These are phyloP conservation scores for Pseudogymnoascus verrucosus DNA, from an alignment of 2,329 filamentous ascomycete genomes.

Conservation along the genomic window DNA sequence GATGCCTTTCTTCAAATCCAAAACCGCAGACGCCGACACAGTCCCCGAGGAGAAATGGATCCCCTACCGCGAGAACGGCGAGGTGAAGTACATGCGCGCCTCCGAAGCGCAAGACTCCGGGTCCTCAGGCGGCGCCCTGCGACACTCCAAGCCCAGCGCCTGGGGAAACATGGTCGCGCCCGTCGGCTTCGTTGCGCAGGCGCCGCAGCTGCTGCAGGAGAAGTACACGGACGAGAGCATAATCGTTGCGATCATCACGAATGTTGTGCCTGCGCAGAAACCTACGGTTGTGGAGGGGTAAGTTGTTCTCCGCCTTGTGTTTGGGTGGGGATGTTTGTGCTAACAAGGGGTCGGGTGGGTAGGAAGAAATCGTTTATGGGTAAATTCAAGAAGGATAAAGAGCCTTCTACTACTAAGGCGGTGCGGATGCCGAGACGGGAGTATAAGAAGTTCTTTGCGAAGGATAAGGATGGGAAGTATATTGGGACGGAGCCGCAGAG, in stretches of 20 bases:
- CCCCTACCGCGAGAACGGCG: neutral
- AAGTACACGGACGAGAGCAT: slow-evolving; percentile 25
- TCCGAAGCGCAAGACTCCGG: slow-evolving; percentile 18
- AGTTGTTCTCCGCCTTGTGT: neutral
- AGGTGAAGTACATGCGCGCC: slow-evolving; percentile 1
- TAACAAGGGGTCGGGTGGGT: neutral
- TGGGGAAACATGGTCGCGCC: slow-evolving; percentile 14
- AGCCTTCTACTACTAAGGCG: slow-evolving; percentile 18
- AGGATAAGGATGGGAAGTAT: slow-evolving; percentile 23
- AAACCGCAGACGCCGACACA: neutral
- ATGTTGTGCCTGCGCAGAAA: slow-evolving; percentile 12
- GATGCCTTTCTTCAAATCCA: neutral
- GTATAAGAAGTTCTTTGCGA: slow-evolving; percentile 24
- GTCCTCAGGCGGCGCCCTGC: slow-evolving; percentile 20
- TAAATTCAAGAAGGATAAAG: slow-evolving; percentile 11
- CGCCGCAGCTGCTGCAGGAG: slow-evolving; percentile 19
- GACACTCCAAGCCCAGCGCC: slow-evolving; percentile 12
- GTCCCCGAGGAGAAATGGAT: neutral
- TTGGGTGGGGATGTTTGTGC: neutral
- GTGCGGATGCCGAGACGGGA: slow-evolving; percentile 26
- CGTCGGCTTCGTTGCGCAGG: slow-evolving; percentile 15
- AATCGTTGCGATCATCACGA: slow-evolving; percentile 23
- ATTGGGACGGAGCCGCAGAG: slow-evolving; percentile 24
- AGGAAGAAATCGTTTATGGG: slow-evolving; percentile 11
- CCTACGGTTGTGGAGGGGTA: neutral